Conservation (phyloP, 2,329 filamentous ascomycete species). For the Uncinocarpus reesii region DNA sequence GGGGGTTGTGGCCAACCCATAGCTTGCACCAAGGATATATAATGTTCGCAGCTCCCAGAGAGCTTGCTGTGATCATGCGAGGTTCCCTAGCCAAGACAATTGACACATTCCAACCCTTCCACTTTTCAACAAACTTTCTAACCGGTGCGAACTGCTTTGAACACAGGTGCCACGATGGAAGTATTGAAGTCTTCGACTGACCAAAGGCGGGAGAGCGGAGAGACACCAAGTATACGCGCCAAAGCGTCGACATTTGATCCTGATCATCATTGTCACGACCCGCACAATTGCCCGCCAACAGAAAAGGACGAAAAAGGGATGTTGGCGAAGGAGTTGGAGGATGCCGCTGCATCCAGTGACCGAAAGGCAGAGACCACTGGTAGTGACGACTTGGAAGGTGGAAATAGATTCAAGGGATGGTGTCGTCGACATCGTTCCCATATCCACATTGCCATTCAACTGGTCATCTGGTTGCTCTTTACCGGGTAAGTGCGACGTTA, state of each 20-base stretch:
- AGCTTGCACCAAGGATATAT: not conserved
- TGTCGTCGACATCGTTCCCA: conserved; percentile 10
- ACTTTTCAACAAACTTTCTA: not conserved
- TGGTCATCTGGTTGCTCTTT: conserved; percentile 41
- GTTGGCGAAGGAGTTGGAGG: conserved; percentile 3
- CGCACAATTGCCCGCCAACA: conserved; percentile 1
- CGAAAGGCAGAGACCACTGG: not conserved
- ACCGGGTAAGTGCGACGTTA: conserved; percentile 39
- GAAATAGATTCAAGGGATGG: not conserved
- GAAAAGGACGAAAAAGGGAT: conserved; percentile 9
- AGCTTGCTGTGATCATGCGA: not conserved
- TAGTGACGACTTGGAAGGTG: not conserved
- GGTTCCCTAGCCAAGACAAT: not conserved
- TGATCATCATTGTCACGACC: conserved; percentile 13
- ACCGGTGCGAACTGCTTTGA: not conserved
- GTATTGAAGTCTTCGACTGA: not conserved
- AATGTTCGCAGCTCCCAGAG: not conserved
- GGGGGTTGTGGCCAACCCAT: not conserved
- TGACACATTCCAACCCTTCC: not conserved
- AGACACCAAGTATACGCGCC: not conserved
- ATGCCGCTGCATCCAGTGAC: not conserved
- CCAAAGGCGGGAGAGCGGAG: not conserved
- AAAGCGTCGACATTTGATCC: conserved; percentile 7
- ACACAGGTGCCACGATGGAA: conserved; percentile 2
- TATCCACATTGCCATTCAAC: conserved; percentile 36